Percentiles rank a stretch among this genome's conserved stretches.
These are phyloP conservation scores for Hypericum perforatum DNA, from an alignment of 345 rosid species.

Conservation along the genomic window DNA sequence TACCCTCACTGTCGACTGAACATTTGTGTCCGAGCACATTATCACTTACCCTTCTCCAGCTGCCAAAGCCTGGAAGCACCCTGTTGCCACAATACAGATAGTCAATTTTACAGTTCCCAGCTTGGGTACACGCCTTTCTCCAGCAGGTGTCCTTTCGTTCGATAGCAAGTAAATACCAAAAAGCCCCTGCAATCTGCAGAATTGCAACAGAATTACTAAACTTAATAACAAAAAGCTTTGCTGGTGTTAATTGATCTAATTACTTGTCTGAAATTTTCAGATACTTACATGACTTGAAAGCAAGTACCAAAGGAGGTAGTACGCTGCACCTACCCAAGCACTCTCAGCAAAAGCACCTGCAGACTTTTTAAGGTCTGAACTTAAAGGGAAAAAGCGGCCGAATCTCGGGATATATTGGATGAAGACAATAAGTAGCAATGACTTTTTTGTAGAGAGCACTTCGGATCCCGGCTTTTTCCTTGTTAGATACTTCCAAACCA, in stretches of 20 bases:
- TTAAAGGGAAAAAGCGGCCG: conserved; percentile 57
- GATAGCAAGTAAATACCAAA: conserved; percentile 74
- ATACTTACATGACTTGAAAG: conserved; percentile 77
- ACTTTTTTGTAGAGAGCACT: conserved; percentile 50
- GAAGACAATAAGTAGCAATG: conserved; percentile 45
- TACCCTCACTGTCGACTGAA: conserved; percentile 17
- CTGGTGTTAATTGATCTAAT: no score
- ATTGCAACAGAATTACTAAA: no score
- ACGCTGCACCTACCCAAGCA: conserved; percentile 77
- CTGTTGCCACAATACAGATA: conserved; percentile 65
- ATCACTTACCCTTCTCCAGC: conserved; percentile 42
- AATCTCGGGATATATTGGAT: conserved; percentile 74
- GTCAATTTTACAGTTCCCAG: conserved; percentile 29
- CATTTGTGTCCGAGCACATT: conserved; percentile 37
- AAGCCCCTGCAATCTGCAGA: conserved; percentile 63
- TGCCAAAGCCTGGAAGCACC: conserved; percentile 30
- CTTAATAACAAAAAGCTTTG: no score
- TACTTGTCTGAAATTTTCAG: background rate
- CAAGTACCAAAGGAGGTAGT: conserved; percentile 83
- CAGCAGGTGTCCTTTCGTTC: conserved; percentile 72
- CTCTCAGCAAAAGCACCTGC: conserved; percentile 82
- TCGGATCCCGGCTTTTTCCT: conserved; percentile 40
- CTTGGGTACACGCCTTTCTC: conserved; percentile 42
- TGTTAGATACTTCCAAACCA: conserved; percentile 58
- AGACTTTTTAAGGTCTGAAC: conserved; percentile 71